Conservation (phyloP, 2,329 filamentous ascomycete genomes). For the Colletotrichum incanum region DNA sequence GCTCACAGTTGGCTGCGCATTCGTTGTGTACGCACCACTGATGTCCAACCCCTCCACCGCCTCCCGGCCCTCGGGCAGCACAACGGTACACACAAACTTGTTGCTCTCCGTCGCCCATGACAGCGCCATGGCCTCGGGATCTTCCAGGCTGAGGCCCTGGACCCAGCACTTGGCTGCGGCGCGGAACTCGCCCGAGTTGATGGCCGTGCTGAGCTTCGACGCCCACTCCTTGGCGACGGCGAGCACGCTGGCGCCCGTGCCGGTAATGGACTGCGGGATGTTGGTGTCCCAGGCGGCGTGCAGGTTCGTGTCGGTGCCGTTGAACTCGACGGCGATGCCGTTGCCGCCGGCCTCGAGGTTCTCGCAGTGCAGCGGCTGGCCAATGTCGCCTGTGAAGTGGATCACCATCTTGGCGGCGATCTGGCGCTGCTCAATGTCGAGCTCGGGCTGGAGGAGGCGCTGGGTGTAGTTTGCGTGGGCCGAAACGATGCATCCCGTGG, state of each 20-base stretch:
- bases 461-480: constrained; percentile 45
- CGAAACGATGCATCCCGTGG: constrained; percentile 42
- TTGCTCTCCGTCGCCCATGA: constrained; percentile 61
- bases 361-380: constrained; percentile 45
- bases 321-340: constrained; percentile 67
- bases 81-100: constrained; percentile 60
- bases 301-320: constrained; percentile 68
- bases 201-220: constrained; percentile 51
- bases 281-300: constrained; percentile 74
- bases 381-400: constrained; percentile 43
- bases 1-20: constrained; percentile 56
- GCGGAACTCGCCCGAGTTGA: constrained; percentile 56
- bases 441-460: constrained; percentile 61
- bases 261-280: constrained; percentile 65
- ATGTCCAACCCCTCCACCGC: constrained; percentile 59
- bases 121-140: constrained; percentile 52
- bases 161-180: constrained; percentile 55
- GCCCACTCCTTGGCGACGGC: constrained; percentile 58
- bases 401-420: constrained; percentile 45
- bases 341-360: constrained; percentile 43
- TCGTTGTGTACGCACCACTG: constrained; percentile 57
- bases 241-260: constrained; percentile 56
- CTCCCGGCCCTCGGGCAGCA: constrained; percentile 56
- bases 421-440: constrained; percentile 45
- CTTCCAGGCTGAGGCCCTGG: constrained; percentile 51